Conservation (phyloP, 495 filamentous ascomycete genomes). For the Hyaloscypha finlandica region DNA sequence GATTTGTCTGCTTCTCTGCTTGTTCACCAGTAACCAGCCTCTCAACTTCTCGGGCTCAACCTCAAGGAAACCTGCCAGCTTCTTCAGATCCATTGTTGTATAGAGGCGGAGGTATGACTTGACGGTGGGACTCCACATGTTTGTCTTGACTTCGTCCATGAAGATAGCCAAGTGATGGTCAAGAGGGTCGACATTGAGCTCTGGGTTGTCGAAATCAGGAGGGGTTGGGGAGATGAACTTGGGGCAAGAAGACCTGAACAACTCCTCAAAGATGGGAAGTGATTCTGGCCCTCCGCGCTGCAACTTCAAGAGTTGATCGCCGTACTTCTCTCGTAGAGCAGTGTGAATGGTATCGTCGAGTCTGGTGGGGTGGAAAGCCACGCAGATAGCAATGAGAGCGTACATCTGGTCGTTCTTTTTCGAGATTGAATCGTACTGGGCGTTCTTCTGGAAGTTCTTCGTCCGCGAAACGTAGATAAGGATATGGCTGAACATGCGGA, state of each 20-base stretch:
- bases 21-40: conserved; percentile 90
- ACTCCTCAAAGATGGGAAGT: conserved; percentile 93
- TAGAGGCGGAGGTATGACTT: conserved; percentile 98
- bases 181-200: conserved; percentile 91
- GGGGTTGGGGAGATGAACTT: conserved; percentile 99
- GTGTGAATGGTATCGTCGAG: conserved; percentile 99
- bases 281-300: conserved; percentile 94
- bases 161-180: conserved; percentile 97
- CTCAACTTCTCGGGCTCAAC: conserved; percentile 90
- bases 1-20: conserved; percentile 95
- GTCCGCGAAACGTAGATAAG: conserved; percentile 97
- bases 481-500: conserved; percentile 99
- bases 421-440: conserved; percentile 94
- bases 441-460: conserved; percentile 99
- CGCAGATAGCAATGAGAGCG: conserved; percentile 96
- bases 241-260: conserved; percentile 93
- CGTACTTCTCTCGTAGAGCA: conserved; percentile 96
- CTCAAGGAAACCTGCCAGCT: conserved; percentile 95
- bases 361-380: conserved; percentile 93
- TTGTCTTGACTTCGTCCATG: conserved; percentile 98
- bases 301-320: conserved; percentile 92
- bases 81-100: conserved; percentile 98
- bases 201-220: conserved; percentile 94
- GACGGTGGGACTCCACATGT: conserved; percentile 92
- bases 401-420: conserved; percentile 99